These are phyloP conservation scores for Knufia petricola DNA, from an alignment of 2,329 filamentous ascomycete species.

Conservation along the genomic window DNA sequence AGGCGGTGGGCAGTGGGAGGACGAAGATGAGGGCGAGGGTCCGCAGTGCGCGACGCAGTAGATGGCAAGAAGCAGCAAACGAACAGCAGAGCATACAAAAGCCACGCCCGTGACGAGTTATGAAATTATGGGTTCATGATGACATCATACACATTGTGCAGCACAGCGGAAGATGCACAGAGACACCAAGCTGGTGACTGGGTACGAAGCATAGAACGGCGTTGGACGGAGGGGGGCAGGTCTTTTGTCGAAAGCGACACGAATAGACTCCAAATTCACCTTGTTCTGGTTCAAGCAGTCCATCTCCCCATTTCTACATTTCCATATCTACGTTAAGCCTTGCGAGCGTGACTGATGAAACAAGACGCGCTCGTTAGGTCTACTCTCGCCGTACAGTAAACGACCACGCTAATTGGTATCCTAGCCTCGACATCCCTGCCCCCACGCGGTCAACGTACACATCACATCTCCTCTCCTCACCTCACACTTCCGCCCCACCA, in stretches of 20 bases:
- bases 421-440: background rate
- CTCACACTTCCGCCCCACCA: background rate
- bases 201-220: background rate
- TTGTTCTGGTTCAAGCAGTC: background rate
- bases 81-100: no score
- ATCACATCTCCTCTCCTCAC: background rate
- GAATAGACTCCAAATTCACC: conserved; percentile 2
- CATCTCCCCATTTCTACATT: no score
- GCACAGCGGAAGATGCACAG: background rate
- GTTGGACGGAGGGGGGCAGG: background rate
- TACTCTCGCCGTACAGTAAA: no score
- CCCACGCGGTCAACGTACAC: no score
- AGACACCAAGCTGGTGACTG: background rate
- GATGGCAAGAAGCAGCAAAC: no score
- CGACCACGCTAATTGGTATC: no score
- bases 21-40: conserved; percentile 39
- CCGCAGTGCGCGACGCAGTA: conserved; percentile 43
- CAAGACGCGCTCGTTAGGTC: no score
- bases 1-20: conserved; percentile 38
- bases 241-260: background rate
- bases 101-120: conserved; percentile 7
- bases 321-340: no score
- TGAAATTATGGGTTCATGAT: conserved; percentile 5
- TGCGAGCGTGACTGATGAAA: no score
- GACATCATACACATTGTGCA: background rate